Evolutionary conservation across 257 asterid genomes (phyloP), one percentile per base, ranked within the genome.

Genomic region (Scutellaria minor): DNA sequence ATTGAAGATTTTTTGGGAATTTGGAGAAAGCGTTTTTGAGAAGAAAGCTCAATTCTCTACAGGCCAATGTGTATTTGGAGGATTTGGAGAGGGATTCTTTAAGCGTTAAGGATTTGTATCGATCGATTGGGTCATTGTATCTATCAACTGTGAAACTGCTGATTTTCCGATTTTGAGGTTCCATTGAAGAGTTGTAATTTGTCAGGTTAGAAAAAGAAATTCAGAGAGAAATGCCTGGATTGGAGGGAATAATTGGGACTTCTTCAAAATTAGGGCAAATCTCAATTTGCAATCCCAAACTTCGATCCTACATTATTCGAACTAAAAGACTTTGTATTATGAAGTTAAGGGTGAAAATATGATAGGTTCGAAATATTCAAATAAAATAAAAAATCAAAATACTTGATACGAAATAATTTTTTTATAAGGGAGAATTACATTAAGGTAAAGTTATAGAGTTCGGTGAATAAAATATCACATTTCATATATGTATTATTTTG

Each of bases 1-100:
- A 82, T 79, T 85, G 96, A 52, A 91, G 83, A 72, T 52, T 46
- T 77, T 93, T 91, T 59, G 96, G 88, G 75, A 77, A 44, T 64
- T 70, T 68, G 13, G 94, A 68, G 73, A 84, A 93, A 22, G 82
- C 90, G 35, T 80, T 70, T 72, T 80, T 83, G 14, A 93, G 86
- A 66, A 93, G 78, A 15, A 70, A 78, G 70, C 88, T 81, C 73
- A 91, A 83, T 83, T 89, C 93, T 57, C 83, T 81, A 70, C 96
- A 91, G 66, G 95, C 95, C 35, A 80, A 74, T 39, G 76, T 46
- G 76, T 83, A 91, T 7, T 14, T 83, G 57, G 54, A 73, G 20
- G 86, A 69, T 66, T 70, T 78, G 60, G 78, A 74, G 61, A 91
- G 83, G 72, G 87, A 83, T 62, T 91, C 86, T 24, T 76, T 83